Base-by-base conservation (phyloP, 2,329 filamentous ascomycete species). In the Colletotrichum echinochloae region DNA sequence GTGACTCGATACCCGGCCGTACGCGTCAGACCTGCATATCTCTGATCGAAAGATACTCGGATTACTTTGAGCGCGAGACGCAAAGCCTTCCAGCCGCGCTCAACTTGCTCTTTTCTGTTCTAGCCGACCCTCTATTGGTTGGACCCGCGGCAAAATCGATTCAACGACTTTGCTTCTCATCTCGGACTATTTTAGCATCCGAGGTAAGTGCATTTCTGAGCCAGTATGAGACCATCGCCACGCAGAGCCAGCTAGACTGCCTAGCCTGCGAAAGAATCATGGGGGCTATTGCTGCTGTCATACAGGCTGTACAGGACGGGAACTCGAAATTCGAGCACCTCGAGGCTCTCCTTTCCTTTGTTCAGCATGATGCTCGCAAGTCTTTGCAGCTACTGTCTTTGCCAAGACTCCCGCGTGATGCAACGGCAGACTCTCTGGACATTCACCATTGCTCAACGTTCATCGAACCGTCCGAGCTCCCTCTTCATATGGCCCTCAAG, bases 141-240 rank as follows among this genome's bases (percentile, higher is more conserved):
- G 84, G 86, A n/a, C 86, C 88, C 59, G 92, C 93, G 4, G 92
- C 93, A 2, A 92, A 90, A 76, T 92, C 93, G 0, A 95, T 97
- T 44, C 84, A 88, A 39, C 88, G 88, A 7, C 86, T 96, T 1
- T 95, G 93, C 77, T 93, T 90, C 0, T 92, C 92, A 37, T 96
- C 93, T 73, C 88, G 93, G 46, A 84, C 84, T 33, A 87, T 90
- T 61, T 82, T 97, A n/a, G 89, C 90, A 6, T 81, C 86, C 1
- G 90, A 95, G 75, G 85, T 92, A 4, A 83, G 84, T 60, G 88
- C 88, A 0, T 95, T 97, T 76, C 82, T 96, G 54, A 84, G 87
- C 37, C 91, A 94, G 76, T 95, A 94, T 77, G 83, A 88, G 67
- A 83, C 85, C n/a, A 87, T 95, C 60, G 83, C 88, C n/a, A 80